phyloP scores from a whole-genome alignment of 345 rosid genomes.

The Bretschneidera sinensis region DNA sequence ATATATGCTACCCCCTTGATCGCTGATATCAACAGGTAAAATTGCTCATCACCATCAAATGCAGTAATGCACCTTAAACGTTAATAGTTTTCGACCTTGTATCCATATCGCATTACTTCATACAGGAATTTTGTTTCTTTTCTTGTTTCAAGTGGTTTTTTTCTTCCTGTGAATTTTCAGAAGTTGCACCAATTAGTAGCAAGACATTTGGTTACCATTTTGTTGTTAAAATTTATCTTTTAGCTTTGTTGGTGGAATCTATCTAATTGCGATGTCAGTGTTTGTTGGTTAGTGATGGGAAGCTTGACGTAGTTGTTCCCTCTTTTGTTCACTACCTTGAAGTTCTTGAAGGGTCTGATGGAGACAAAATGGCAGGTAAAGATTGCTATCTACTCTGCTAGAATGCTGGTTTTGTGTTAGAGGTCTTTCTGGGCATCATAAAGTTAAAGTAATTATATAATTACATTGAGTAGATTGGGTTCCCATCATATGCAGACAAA shows the following conservation, averaged over 20 bases:
- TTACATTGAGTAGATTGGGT: neutral
- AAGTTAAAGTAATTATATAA: neutral
- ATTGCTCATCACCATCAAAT: neutral
- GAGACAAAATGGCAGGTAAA: slow-evolving; percentile 96
- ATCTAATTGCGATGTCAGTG: neutral
- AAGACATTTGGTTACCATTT: neutral
- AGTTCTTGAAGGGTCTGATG: slow-evolving; percentile 98
- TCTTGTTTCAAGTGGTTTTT: neutral
- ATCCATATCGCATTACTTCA: neutral
- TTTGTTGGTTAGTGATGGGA: slow-evolving; percentile 70
- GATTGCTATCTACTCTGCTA: slow-evolving; percentile 1
- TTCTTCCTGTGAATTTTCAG: neutral
- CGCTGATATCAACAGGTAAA: slow-evolving; percentile 90
- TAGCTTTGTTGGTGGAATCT: neutral
- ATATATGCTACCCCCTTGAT: slow-evolving; percentile 88
- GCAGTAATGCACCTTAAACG: neutral
- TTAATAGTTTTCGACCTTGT: neutral
- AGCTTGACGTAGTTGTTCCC: slow-evolving; percentile 94
- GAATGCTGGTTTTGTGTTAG: neutral
- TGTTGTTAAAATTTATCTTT: slow-evolving; percentile 2
- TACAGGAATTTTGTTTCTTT: neutral
- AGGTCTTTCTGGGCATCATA: neutral
- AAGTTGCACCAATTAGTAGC: neutral
- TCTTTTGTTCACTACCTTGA: slow-evolving; percentile 97
- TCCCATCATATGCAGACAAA: neutral